These are phyloP conservation scores for Stemphylium lycopersici DNA, from an alignment of 2,329 filamentous ascomycete species.

Conservation along the genomic window DNA sequence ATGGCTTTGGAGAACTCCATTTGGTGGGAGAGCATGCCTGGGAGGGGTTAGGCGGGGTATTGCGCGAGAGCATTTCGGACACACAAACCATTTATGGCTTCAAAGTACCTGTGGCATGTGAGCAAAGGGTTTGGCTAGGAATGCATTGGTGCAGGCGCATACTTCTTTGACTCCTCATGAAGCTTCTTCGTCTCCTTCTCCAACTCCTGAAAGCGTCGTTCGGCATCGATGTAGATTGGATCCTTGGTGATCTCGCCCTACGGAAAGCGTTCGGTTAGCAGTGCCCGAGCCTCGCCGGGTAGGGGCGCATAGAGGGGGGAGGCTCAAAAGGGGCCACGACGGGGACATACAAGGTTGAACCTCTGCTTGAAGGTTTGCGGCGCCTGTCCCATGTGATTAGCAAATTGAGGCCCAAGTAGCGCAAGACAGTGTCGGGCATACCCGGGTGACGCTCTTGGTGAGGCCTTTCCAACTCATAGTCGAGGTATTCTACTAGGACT, in stretches of 20 bases:
- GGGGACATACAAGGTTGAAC: constrained; percentile 75
- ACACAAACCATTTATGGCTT: constrained; percentile 82
- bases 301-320: constrained; percentile 20
- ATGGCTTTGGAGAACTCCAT: constrained; percentile 98
- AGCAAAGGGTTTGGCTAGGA: constrained; percentile 14
- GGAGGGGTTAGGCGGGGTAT: constrained; percentile 22
- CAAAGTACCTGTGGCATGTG: constrained; percentile 70
- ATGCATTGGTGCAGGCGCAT: constrained; percentile 20
- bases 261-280: constrained; percentile 26
- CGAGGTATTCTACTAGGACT: constrained; percentile 3
- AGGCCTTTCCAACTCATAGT: constrained; percentile 97
- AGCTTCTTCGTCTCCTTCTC: constrained; percentile 96
- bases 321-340: not conserved
- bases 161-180: constrained; percentile 93
- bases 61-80: not conserved
- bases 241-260: constrained; percentile 92
- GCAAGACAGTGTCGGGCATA: constrained; percentile 54
- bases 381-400: constrained; percentile 59
- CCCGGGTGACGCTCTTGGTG: constrained; percentile 84
- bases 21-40: constrained; percentile 92
- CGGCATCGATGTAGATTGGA: constrained; percentile 90
- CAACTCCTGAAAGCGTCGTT: constrained; percentile 90
- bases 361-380: constrained; percentile 89
- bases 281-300: constrained; percentile 21
- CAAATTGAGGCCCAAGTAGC: constrained; percentile 19